Evolutionary conservation across 345 rosid genomes (phyloP), one percentile per base, ranked within the genome.

Genomic region (Tarenaya hassleriana): DNA sequence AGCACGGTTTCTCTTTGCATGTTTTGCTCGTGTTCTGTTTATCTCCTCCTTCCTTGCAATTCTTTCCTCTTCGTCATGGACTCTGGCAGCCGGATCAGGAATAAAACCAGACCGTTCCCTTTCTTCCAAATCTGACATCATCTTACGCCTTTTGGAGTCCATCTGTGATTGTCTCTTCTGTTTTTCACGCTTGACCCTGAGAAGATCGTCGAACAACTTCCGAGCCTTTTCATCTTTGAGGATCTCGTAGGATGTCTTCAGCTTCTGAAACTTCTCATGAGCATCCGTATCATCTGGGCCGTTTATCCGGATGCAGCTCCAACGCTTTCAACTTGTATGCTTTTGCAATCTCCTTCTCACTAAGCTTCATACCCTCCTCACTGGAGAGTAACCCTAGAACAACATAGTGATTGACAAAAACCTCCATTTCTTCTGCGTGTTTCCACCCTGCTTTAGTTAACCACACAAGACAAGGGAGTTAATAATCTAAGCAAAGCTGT

Each of bases 221-320:
- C 95, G 78, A 13, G 95, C 89, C 54, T 80, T 91, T 32, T 82
- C 86, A 6, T 91, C 89, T 38, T 77, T 79, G 11, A 91, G 76
- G 66, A 91, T 62, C 66, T 91, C 92, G 9, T 87, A 82, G 0
- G 98, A 87, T 0, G 84, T 53, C 65, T 79, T 79, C 15, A 89
- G 74, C 85, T 59, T 80, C 54, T 82, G 96, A 55, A 87, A 91
- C 41, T 82, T 84, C 0, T 46, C 85, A 1, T 74, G 89, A 4
- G 98, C 98, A n/a, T 82, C 52, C 0, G 95, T 92, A 43, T 91
- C 98, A 47, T 91, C 89, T 0, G 58, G 94, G 12, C n/a, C 95
- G 67, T 73, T 91, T 91, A 45, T 91, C 98, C 0, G 98, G 98
- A 48, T 91, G 98, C 77, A 87, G 69, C 33, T 73, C 81, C 47